Percentiles rank a stretch among this genome's conserved stretches.
Conservation (phyloP, 805 yeast genomes). For the Candida bentonensis region DNA sequence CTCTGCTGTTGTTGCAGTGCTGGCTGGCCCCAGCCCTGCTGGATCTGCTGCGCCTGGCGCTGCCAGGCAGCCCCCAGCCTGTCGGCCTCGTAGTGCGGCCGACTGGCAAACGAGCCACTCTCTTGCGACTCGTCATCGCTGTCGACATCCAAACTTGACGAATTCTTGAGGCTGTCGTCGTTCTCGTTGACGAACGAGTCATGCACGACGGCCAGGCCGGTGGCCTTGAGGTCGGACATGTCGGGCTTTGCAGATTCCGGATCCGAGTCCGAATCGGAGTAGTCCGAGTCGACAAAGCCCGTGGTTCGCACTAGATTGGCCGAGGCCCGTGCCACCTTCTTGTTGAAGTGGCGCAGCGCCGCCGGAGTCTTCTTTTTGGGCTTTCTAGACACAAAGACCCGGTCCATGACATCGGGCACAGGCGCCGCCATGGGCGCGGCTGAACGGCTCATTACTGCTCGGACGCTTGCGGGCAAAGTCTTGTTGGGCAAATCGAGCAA, state of each 20-base stretch:
- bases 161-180: neutral
- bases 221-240: neutral
- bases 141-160: neutral
- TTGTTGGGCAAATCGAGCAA: too few species aligned
- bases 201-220: neutral
- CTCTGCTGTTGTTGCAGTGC: too few species aligned
- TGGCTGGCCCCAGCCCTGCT: constrained; percentile 1
- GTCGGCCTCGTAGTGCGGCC: neutral
- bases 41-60: constrained; percentile 1
- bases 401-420: constrained; percentile 3
- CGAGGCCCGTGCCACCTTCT: constrained; percentile 8
- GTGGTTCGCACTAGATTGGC: constrained; percentile 7
- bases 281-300: constrained; percentile 7
- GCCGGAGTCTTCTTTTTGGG: constrained; percentile 11
- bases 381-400: constrained; percentile 10
- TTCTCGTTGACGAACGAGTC: neutral
- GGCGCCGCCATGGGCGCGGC: neutral
- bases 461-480: too few species aligned
- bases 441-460: too few species aligned
- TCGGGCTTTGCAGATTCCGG: neutral
- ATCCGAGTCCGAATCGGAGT: neutral
- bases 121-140: neutral
- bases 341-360: constrained; percentile 11
- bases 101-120: neutral
- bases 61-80: neutral